A percentile compares a stretch with the other conserved stretches of the same genome.
Evolutionary conservation across 2,329 filamentous ascomycete species (phyloP).

Genomic region (Ophiostoma populinum): DNA sequence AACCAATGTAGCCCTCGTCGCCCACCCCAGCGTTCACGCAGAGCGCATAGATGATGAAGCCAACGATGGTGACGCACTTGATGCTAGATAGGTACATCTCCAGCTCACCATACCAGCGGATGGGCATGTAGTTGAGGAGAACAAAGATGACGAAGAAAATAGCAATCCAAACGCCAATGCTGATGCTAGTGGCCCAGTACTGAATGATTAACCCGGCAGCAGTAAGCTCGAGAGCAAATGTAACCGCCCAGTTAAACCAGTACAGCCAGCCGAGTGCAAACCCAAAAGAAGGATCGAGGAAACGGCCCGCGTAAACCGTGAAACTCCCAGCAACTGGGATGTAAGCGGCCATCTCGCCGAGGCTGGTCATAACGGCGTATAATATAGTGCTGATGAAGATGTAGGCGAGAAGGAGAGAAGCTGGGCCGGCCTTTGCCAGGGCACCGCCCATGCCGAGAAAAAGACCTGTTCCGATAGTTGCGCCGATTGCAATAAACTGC

Average conservation of each 20-base stretch:
- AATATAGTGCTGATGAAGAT: constrained; percentile 41
- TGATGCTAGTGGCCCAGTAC: constrained; percentile 1
- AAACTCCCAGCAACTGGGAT: constrained; percentile 48
- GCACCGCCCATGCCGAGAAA: constrained; percentile 46
- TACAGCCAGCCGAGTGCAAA: constrained; percentile 33
- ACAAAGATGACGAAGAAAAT: constrained; percentile 2
- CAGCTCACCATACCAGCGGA: constrained; percentile 23
- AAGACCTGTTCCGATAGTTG: constrained; percentile 38
- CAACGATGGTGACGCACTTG: constrained; percentile 33
- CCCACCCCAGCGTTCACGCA: constrained; percentile 40
- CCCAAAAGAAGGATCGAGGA: constrained; percentile 48
- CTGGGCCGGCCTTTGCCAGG: constrained; percentile 13
- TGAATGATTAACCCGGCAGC: constrained; percentile 10
- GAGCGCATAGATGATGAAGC: constrained; percentile 37
- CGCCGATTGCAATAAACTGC: constrained; percentile 40
- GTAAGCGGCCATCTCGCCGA: constrained; percentile 48
- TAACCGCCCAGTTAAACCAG: constrained; percentile 30
- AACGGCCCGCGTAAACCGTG: constrained; percentile 45
- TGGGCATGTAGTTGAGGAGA: constrained; percentile 16
- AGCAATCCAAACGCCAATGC: not conserved
- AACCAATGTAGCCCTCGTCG: constrained; percentile 29
- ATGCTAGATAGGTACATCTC: constrained; percentile 29
- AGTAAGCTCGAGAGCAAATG: constrained; percentile 56
- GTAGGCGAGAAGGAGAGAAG: constrained; percentile 39
- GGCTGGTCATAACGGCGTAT: constrained; percentile 42